Evolutionary conservation across 768 basidiomycete species (phyloP).

Genomic region (Lentinus tigrinus): DNA sequence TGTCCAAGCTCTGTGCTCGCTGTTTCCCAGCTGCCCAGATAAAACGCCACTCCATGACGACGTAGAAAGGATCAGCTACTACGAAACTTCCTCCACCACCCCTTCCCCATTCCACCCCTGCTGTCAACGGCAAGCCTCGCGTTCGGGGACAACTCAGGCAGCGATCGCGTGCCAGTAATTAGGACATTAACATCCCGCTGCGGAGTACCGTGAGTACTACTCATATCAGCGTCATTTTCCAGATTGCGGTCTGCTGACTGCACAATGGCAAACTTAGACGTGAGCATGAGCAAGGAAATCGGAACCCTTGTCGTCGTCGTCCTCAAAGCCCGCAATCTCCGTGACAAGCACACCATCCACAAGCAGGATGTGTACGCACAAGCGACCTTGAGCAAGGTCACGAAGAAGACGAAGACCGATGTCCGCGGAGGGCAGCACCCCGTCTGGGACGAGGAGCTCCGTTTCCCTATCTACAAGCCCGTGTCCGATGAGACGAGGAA

Average conservation of each 20-base stretch:
- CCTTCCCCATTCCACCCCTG: not conserved
- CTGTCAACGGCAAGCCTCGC: not conserved
- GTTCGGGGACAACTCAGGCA: too few species aligned
- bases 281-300: conserved; percentile 35
- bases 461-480: conserved; percentile 67
- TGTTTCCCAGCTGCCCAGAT: not conserved
- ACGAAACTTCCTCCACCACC: not conserved
- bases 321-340: conserved; percentile 80
- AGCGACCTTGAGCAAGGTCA: conserved; percentile 55
- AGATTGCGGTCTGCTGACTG: not conserved
- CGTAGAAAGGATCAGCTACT: not conserved
- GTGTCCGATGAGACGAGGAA: conserved; percentile 51
- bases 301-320: conserved; percentile 86
- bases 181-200: too few species aligned
- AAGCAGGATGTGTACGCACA: conserved; percentile 90
- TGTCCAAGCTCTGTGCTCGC: not conserved
- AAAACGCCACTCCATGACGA: not conserved
- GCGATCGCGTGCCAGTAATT: too few species aligned
- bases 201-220: too few species aligned
- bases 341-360: conserved; percentile 80
- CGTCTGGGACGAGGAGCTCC: conserved; percentile 87
- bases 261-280: not conserved
- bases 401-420: conserved; percentile 70
- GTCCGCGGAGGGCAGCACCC: conserved; percentile 92
- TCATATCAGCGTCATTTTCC: not conserved